Evolutionary conservation across 768 basidiomycete genomes (phyloP).

Genomic region (Naganishia onofrii): DNA sequence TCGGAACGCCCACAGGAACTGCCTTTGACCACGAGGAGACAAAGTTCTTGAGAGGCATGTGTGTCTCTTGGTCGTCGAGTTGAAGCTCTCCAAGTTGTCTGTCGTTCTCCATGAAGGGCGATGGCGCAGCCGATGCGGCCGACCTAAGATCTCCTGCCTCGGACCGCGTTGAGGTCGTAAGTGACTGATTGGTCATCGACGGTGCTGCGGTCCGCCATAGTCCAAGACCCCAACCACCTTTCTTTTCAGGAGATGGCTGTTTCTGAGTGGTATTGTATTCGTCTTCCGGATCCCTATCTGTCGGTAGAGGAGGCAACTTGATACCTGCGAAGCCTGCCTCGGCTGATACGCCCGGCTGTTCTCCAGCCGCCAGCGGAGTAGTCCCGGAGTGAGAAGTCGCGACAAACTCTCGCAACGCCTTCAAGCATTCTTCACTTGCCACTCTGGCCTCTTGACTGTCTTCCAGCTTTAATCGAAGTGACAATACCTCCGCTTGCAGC

Average conservation of each 20-base stretch:
- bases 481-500: constrained; percentile 64
- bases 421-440: constrained; percentile 80
- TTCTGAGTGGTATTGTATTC: constrained; percentile 19
- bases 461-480: constrained; percentile 64
- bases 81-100: background rate
- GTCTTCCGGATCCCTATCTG: constrained; percentile 47
- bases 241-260: constrained; percentile 29
- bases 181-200: constrained; percentile 25
- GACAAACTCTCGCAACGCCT: constrained; percentile 69
- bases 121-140: constrained; percentile 16
- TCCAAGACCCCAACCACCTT: constrained; percentile 34
- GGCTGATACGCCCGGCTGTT: constrained; percentile 33
- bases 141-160: constrained; percentile 36
- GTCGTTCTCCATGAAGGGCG: constrained; percentile 1
- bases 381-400: constrained; percentile 27
- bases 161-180: constrained; percentile 29
- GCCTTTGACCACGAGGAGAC: constrained; percentile 20
- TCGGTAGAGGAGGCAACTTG: constrained; percentile 53
- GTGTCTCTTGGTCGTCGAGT: background rate
- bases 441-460: constrained; percentile 80
- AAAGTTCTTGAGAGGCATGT: constrained; percentile 1
- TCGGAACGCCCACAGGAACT: background rate
- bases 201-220: constrained; percentile 33
- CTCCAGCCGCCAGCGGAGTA: constrained; percentile 5
- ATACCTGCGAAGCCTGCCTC: constrained; percentile 37